Conservation (phyloP, 352 stramenopile genomes). For the Phytophthora sojae region DNA sequence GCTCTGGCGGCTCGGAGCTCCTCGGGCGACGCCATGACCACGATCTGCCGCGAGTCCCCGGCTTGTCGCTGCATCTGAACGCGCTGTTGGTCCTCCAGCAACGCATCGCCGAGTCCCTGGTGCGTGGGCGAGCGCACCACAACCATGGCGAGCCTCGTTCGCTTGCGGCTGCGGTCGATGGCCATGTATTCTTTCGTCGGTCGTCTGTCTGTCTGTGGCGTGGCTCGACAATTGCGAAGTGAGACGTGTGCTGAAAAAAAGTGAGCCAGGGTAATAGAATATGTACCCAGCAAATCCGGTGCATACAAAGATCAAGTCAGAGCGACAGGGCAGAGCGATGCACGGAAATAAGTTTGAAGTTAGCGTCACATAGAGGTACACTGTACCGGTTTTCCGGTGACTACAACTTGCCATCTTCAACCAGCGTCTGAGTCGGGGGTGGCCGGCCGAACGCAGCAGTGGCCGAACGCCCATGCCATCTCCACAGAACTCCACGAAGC, state of each 20-base stretch:
- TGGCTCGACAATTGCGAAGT: constrained; percentile 19
- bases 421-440: no score
- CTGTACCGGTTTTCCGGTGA: background rate
- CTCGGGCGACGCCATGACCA: constrained; percentile 32
- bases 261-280: constrained; percentile 9
- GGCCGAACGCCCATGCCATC: no score
- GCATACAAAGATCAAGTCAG: constrained; percentile 5
- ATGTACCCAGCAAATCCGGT: background rate
- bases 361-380: background rate
- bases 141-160: constrained; percentile 26
- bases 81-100: constrained; percentile 16
- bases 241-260: constrained; percentile 5
- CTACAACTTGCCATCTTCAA: background rate
- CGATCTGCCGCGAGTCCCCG: constrained; percentile 16
- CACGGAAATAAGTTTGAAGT: background rate
- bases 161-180: constrained; percentile 16
- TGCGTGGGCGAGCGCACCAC: constrained; percentile 21
- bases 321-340: constrained; percentile 1
- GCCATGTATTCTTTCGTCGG: constrained; percentile 13
- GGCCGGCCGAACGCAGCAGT: no score
- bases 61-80: constrained; percentile 29
- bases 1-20: constrained; percentile 16
- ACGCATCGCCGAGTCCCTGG: background rate
- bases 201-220: background rate
- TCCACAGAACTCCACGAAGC: no score